These are phyloP conservation scores for Phaeosphaeria sp. DNA, from an alignment of 2,329 filamentous ascomycete genomes.

Conservation along the genomic window DNA sequence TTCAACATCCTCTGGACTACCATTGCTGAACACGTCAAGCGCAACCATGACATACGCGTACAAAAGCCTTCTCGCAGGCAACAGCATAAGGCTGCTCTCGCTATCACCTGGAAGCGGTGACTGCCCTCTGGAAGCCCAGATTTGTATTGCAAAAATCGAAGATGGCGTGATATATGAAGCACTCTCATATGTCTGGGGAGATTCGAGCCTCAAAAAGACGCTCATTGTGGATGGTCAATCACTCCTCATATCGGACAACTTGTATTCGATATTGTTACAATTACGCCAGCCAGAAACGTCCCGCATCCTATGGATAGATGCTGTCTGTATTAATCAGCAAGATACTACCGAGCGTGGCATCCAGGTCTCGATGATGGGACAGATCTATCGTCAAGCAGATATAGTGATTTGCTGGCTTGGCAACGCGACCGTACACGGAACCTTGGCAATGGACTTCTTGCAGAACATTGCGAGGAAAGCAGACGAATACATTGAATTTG, in stretches of 20 bases:
- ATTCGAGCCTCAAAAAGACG: background rate
- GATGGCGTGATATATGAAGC: background rate
- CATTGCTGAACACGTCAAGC: no score
- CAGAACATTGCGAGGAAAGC: background rate
- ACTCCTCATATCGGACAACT: background rate
- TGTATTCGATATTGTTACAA: background rate
- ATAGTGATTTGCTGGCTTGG: slow-evolving; percentile 4
- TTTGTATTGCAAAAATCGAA: background rate
- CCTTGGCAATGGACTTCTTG: background rate
- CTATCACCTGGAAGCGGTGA: background rate
- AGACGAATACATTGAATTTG: background rate
- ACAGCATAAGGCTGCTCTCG: background rate
- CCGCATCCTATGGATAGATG: slow-evolving; percentile 3
- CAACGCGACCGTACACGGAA: background rate
- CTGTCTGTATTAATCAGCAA: slow-evolving; percentile 3
- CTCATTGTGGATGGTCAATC: background rate
- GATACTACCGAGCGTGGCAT: background rate
- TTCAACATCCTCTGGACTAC: background rate
- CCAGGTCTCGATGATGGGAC: slow-evolving; percentile 3
- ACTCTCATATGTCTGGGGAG: background rate
- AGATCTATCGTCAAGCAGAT: slow-evolving; percentile 1
- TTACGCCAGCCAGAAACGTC: background rate
- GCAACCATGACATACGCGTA: background rate
- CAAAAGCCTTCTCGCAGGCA: background rate
- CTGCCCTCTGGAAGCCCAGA: background rate